Evolutionary conservation across 768 basidiomycete genomes (phyloP).

Genomic region (Lentinus brumalis): DNA sequence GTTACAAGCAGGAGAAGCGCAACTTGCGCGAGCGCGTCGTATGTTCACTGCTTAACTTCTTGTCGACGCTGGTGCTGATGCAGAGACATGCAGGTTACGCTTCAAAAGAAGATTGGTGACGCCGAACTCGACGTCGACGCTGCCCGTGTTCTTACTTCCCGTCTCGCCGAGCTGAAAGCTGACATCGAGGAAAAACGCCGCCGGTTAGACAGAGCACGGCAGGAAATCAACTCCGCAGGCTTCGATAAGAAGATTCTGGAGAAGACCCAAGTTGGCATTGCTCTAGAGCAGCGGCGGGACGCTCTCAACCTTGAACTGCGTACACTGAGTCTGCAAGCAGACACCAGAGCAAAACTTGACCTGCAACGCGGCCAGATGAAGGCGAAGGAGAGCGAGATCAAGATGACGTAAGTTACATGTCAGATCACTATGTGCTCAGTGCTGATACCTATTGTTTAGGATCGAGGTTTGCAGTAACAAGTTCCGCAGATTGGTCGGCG

Average conservation of each 20-base stretch:
- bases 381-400: conserved; percentile 64
- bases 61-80: background rate
- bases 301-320: conserved; percentile 69
- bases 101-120: conserved; percentile 49
- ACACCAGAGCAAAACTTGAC: conserved; percentile 76
- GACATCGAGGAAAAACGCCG: conserved; percentile 73
- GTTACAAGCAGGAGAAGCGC: conserved; percentile 54
- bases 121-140: conserved; percentile 60
- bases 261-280: conserved; percentile 52
- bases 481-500: conserved; percentile 66
- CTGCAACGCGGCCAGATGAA: conserved; percentile 70
- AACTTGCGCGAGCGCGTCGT: conserved; percentile 62
- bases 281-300: conserved; percentile 71
- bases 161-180: conserved; percentile 52
- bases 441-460: conserved; percentile 41
- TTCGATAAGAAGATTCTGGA: conserved; percentile 67
- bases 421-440: background rate
- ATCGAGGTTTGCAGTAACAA: conserved; percentile 60
- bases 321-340: conserved; percentile 74
- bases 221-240: conserved; percentile 57
- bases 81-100: conserved; percentile 22
- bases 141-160: conserved; percentile 53
- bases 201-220: conserved; percentile 60
- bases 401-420: conserved; percentile 56
- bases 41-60: conserved; percentile 19